A percentile compares a stretch with the other conserved stretches of the same genome.
These are phyloP conservation scores for Phaeosphaeria sp. DNA, from an alignment of 2,329 filamentous ascomycete genomes.

Conservation along the genomic window DNA sequence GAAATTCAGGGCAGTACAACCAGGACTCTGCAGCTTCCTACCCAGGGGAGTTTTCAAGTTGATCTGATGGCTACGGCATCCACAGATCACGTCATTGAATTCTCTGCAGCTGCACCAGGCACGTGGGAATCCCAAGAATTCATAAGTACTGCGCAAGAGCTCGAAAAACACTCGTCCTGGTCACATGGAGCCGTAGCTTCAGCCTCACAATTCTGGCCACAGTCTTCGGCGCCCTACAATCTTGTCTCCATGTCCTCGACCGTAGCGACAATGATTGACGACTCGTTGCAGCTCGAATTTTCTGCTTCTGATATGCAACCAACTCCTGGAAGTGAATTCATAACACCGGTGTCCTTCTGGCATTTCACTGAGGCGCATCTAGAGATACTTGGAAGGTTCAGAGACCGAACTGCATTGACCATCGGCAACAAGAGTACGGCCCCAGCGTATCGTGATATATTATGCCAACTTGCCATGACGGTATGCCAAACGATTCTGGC, in stretches of 20 bases:
- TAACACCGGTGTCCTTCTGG: conserved; percentile 11
- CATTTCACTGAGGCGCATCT: conserved; percentile 24
- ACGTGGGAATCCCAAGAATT: neutral
- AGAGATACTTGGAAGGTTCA: conserved; percentile 52
- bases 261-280: conserved; percentile 20
- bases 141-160: neutral
- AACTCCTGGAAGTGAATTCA: neutral
- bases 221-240: conserved; percentile 1
- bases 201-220: neutral
- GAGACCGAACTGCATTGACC: conserved; percentile 51
- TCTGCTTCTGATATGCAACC: neutral
- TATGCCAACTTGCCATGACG: conserved; percentile 48
- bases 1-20: conserved; percentile 32
- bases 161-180: neutral
- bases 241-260: conserved; percentile 20
- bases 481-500: conserved; percentile 40
- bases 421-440: conserved; percentile 45
- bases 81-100: neutral
- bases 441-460: conserved; percentile 45
- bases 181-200: neutral
- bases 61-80: conserved; percentile 8
- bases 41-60: conserved; percentile 36
- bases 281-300: conserved; percentile 8
- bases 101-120: neutral
- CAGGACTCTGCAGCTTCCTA: conserved; percentile 42